phyloP scores from a whole-genome alignment of 345 rosid genomes.

The Cardamine chenopodiifolia region DNA sequence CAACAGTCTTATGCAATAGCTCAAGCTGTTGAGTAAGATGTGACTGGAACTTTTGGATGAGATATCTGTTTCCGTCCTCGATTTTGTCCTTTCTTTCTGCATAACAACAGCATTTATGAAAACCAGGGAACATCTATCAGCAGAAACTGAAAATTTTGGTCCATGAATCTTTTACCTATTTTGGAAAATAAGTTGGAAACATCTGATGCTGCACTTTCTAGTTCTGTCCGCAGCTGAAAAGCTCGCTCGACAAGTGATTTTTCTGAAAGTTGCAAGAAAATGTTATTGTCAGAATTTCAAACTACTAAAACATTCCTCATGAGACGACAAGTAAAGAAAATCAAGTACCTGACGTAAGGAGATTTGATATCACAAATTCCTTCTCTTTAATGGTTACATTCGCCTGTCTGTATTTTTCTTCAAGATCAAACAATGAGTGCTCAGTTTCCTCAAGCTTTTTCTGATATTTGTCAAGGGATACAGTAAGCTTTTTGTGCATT shows the following conservation, averaged over 20 bases:
- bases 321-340: not conserved
- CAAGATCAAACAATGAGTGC: constrained; percentile 73
- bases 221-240: constrained; percentile 78
- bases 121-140: constrained; percentile 13
- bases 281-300: not conserved
- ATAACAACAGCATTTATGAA: constrained; percentile 31
- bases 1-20: constrained; percentile 83
- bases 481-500: constrained; percentile 29
- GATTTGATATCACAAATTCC: constrained; percentile 83
- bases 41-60: constrained; percentile 77
- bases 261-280: constrained; percentile 50
- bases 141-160: constrained; percentile 1
- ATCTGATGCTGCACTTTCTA: constrained; percentile 87
- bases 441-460: constrained; percentile 90
- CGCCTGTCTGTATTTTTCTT: constrained; percentile 93
- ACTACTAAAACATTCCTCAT: not conserved
- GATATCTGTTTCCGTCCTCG: constrained; percentile 78
- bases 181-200: constrained; percentile 84
- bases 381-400: constrained; percentile 90
- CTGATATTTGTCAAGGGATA: constrained; percentile 50
- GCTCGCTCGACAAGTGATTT: constrained; percentile 83
- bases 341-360: constrained; percentile 79
- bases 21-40: constrained; percentile 86
- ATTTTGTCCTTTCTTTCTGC: constrained; percentile 94
- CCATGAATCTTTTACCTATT: constrained; percentile 58